Percentiles rank a stretch among this genome's conserved stretches.
These are phyloP conservation scores for Chaetomiaceae sp. DNA, from an alignment of 2,329 filamentous ascomycete species.

Conservation along the genomic window DNA sequence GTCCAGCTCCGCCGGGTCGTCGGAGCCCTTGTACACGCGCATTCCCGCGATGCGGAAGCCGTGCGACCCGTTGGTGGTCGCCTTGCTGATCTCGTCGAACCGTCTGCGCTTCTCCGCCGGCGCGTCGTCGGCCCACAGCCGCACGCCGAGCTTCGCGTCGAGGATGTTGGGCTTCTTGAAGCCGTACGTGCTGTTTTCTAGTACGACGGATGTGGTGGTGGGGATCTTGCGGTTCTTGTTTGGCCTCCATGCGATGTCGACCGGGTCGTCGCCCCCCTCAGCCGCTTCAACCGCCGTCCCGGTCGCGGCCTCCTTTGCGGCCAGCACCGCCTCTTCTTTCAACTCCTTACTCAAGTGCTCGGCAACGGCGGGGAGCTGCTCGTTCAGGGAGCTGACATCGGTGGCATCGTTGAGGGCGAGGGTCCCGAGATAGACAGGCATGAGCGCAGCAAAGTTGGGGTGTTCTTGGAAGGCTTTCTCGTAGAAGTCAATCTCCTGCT, in stretches of 20 bases:
- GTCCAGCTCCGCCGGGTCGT: conserved; percentile 48
- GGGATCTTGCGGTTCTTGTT: conserved; percentile 58
- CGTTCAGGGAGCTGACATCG: conserved; percentile 44
- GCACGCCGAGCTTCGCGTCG: conserved; percentile 84
- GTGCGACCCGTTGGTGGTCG: conserved; percentile 56
- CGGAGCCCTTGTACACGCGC: conserved; percentile 56
- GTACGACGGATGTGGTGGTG: conserved; percentile 74
- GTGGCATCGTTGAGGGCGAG: conserved; percentile 61
- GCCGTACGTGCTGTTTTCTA: conserved; percentile 78
- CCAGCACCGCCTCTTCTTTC: conserved; percentile 35
- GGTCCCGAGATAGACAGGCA: conserved; percentile 81
- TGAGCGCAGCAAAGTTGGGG: conserved; percentile 69
- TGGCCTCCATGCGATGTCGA: conserved; percentile 42
- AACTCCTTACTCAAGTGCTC: conserved; percentile 40
- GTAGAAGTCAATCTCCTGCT: conserved; percentile 85
- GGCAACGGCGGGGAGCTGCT: conserved; percentile 43
- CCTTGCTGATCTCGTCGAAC: conserved; percentile 54
- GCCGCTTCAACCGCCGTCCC: conserved; percentile 7
- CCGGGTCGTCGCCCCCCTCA: conserved; percentile 11
- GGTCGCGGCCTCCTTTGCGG: conserved; percentile 21
- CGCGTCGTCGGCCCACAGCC: conserved; percentile 78
- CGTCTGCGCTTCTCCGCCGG: conserved; percentile 54
- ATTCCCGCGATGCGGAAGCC: conserved; percentile 64
- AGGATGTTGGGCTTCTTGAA: conserved; percentile 85
- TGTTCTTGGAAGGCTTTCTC: conserved; percentile 63